Percentiles rank a stretch among this genome's conserved stretches.
Evolutionary conservation across 2,329 filamentous ascomycete species (phyloP).

Genomic region (Trichoderma cornu-damae): DNA sequence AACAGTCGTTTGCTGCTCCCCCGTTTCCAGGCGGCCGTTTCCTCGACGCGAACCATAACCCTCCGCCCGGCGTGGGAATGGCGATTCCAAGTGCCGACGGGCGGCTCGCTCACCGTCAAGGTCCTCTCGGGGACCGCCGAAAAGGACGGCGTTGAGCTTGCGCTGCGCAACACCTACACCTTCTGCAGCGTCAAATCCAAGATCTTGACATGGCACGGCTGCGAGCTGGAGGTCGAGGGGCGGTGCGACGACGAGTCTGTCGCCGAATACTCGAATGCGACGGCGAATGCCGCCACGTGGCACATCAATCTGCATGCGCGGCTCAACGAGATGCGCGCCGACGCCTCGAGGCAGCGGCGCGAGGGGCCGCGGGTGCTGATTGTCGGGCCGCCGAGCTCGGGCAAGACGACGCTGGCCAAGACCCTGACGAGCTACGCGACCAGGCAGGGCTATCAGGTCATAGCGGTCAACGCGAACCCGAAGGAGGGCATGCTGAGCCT

Average conservation of each 20-base stretch:
- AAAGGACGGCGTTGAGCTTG: slow-evolving; percentile 91
- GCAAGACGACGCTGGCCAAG: slow-evolving; percentile 78
- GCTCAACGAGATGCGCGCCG: slow-evolving; percentile 66
- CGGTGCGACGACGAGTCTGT: slow-evolving; percentile 49
- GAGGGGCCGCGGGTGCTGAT: slow-evolving; percentile 79
- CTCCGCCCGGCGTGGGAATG: slow-evolving; percentile 68
- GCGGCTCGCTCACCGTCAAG: slow-evolving; percentile 45
- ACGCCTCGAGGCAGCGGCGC: slow-evolving; percentile 43
- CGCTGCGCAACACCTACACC: slow-evolving; percentile 69
- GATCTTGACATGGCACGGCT: slow-evolving; percentile 89
- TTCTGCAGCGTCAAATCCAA: slow-evolving; percentile 81
- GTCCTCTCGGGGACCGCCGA: slow-evolving; percentile 80
- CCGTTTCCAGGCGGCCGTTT: slow-evolving; percentile 31
- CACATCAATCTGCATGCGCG: slow-evolving; percentile 86
- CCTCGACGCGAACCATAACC: slow-evolving; percentile 42
- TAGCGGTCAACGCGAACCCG: slow-evolving; percentile 81
- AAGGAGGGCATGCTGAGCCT: slow-evolving; percentile 72
- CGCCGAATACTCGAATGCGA: slow-evolving; percentile 60
- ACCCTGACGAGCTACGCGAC: slow-evolving; percentile 76
- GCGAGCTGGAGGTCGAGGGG: slow-evolving; percentile 71
- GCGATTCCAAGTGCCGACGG: slow-evolving; percentile 66
- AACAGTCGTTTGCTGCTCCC: neutral
- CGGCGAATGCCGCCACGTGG: slow-evolving; percentile 75
- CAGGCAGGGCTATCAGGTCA: slow-evolving; percentile 65
- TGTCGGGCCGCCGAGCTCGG: slow-evolving; percentile 69